Base-by-base conservation (phyloP, 306 rosid species). In the peach (Prunus persica) region DNA sequence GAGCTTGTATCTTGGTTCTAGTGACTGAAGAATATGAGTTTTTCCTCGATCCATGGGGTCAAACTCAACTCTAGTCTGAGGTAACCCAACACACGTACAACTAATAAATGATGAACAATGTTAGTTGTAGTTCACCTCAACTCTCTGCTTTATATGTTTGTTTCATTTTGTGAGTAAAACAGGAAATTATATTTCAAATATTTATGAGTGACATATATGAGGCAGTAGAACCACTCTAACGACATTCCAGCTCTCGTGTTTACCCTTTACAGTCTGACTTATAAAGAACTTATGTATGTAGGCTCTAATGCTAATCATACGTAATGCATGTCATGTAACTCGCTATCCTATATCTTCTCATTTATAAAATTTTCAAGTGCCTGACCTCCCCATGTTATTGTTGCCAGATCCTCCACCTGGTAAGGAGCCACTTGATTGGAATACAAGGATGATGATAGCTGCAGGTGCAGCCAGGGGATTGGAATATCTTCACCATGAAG, bases 391-490 rank as follows among this genome's bases (percentile, higher is more conserved):
- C 54, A 47, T 72, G 38, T 72, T 45, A 47, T 30, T 34, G 54
- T 70, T 47, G 28, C 63, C 72, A 87, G 91, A 85, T 82, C 68
- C 69, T 81, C 50, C 65, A 30, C 83, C 72, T 12, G 84, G 69
- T 20, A 13, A 67, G 66, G 84, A 81, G 65, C 81, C 84, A 20
- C 88, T 85, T 49, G 89, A 92, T 58, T 89, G 96, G 96, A 87
- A 82, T 65, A 83, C 83, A 11, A 87, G 93, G 81, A 90, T 93
- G 91, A 81, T 22, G 79, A 90, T 92, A 86, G 93, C 91, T 3
- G 72, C 74, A 12, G 93, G 93, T 6, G 89, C 89, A 76, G 96
- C 97, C 54, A 86, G 47, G 69, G 97, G 96, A 52, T 57, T 93
- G 78, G 87, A 89, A 68, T 90, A 87, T 82, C 84, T 90, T 54